Percentiles rank a stretch among this genome's conserved stretches.
These are phyloP conservation scores for Knufia petricola DNA, from an alignment of 2,329 filamentous ascomycete genomes.

Conservation along the genomic window DNA sequence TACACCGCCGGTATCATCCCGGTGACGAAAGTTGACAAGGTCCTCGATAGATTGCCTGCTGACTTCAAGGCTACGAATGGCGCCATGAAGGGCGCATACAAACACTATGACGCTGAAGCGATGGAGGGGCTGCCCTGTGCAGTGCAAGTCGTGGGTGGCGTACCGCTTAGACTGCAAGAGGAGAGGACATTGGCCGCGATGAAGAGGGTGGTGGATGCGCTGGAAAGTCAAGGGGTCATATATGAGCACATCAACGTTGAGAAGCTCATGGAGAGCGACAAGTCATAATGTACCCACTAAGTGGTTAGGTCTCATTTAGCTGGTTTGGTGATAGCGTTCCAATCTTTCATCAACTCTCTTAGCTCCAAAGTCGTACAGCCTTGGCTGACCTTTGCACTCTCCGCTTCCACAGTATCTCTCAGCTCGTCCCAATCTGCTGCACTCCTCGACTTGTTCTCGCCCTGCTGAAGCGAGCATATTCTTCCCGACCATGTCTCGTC, in stretches of 20 bases:
- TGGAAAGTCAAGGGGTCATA: constrained; percentile 46
- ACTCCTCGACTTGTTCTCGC: too few relatives aligned
- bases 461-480: too few relatives aligned
- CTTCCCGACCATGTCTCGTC: too few relatives aligned
- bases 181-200: constrained; percentile 79
- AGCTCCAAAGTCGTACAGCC: too few relatives aligned
- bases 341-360: too few relatives aligned
- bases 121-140: constrained; percentile 87
- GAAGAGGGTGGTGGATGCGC: constrained; percentile 64
- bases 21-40: constrained; percentile 68
- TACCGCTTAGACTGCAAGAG: constrained; percentile 56
- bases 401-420: too few relatives aligned
- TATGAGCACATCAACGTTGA: constrained; percentile 43
- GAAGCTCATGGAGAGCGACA: background rate
- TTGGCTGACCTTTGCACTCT: too few relatives aligned
- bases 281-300: too few relatives aligned
- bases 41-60: constrained; percentile 54
- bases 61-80: constrained; percentile 53
- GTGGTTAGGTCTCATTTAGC: too few relatives aligned
- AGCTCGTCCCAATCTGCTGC: too few relatives aligned
- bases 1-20: constrained; percentile 77
- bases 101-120: constrained; percentile 66
- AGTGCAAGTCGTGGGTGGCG: constrained; percentile 68
- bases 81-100: constrained; percentile 73
- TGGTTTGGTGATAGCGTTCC: too few relatives aligned